Evolutionary conservation across 202 grass and related monocot species (phyloP).

Genomic region (Elaeis oleifera): DNA sequence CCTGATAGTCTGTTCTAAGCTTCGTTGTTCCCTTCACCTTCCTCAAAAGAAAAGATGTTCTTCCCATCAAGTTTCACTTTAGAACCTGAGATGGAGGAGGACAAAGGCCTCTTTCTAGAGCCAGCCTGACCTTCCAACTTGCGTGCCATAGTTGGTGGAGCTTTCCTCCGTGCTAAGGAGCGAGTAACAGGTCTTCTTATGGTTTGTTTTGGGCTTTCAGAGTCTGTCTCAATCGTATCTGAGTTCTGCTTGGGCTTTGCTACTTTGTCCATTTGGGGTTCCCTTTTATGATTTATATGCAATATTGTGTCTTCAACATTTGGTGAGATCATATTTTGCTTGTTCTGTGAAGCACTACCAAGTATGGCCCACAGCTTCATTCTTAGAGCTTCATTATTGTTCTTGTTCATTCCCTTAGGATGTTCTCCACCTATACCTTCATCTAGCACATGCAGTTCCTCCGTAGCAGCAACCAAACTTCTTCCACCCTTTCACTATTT

Average conservation of each 20-base stretch:
- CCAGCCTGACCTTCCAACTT: conserved; percentile 23
- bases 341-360: conserved; percentile 61
- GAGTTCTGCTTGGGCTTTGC: conserved; percentile 37
- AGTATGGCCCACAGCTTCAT: conserved; percentile 94
- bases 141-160: conserved; percentile 22
- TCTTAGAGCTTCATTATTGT: conserved; percentile 46
- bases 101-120: conserved; percentile 54
- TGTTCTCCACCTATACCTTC: conserved; percentile 8
- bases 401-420: conserved; percentile 32
- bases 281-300: too few species aligned
- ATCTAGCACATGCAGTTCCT: conserved; percentile 25
- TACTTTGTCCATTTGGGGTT: too few species aligned
- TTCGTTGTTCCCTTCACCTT: conserved; percentile 33
- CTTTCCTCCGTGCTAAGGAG: conserved; percentile 38
- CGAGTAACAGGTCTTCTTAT: conserved; percentile 52
- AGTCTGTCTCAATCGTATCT: conserved; percentile 91
- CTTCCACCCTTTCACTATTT: conserved; percentile 32
- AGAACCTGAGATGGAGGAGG: conserved; percentile 39
- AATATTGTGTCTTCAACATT: conserved; percentile 25
- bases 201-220: conserved; percentile 60
- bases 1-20: conserved; percentile 26
- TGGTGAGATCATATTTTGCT: conserved; percentile 40
- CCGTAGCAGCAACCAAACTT: conserved; percentile 36
- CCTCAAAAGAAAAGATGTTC: conserved; percentile 45
- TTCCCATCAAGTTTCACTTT: conserved; percentile 38